Conservation (phyloP, 2,329 filamentous ascomycete genomes). For the Colletotrichum orbiculare region DNA sequence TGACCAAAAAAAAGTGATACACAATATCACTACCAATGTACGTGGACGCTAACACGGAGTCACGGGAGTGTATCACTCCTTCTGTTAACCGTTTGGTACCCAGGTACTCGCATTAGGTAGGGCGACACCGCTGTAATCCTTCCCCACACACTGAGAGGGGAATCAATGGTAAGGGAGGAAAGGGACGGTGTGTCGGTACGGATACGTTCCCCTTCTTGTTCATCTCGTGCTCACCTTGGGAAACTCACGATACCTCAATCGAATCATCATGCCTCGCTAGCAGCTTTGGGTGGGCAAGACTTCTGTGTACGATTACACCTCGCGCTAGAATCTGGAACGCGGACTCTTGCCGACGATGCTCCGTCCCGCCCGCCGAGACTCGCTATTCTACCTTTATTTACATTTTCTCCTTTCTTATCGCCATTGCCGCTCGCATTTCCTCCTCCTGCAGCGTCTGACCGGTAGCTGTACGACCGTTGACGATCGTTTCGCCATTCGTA, state of each 20-base stretch:
- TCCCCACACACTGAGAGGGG: slow-evolving; percentile 12
- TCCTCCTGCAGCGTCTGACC: not conserved
- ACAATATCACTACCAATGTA: no score
- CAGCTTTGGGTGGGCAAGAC: no score
- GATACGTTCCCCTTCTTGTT: slow-evolving; percentile 8
- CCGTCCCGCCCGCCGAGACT: slow-evolving; percentile 1
- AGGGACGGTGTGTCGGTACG: slow-evolving; percentile 5
- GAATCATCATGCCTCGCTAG: not conserved
- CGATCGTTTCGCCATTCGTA: not conserved
- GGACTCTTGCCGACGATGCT: slow-evolving; percentile 23
- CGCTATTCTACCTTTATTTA: not conserved
- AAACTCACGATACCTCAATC: slow-evolving; percentile 22
- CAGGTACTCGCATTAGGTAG: no score
- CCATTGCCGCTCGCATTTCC: no score
- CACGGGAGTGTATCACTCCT: no score
- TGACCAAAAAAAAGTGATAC: no score
- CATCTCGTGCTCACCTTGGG: not conserved
- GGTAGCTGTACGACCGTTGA: slow-evolving; percentile 9
- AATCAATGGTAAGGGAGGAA: no score
- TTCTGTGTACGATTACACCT: no score
- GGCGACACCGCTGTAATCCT: not conserved
- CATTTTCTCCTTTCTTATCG: slow-evolving; percentile 2
- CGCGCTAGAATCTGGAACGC: slow-evolving; percentile 12
- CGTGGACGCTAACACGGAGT: no score
- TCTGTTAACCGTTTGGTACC: no score